These are phyloP conservation scores for Lagenidium sp. DNA, from an alignment of 352 stramenopile species.

Conservation along the genomic window DNA sequence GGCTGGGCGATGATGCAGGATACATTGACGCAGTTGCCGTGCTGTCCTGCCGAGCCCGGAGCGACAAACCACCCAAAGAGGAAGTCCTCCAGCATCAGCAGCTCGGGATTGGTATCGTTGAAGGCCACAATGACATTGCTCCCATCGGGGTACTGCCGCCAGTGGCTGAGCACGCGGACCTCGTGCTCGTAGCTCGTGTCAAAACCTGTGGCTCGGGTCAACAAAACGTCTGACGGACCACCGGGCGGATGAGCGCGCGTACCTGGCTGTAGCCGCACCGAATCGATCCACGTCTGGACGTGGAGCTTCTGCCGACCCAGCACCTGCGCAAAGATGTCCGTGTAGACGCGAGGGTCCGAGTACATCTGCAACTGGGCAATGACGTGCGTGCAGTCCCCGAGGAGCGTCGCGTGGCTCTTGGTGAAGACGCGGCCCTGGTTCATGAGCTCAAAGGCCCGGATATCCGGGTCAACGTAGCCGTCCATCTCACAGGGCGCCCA, in stretches of 20 bases:
- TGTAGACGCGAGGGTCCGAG: slow-evolving; percentile 41
- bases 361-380: slow-evolving; percentile 34
- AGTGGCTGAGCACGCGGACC: slow-evolving; percentile 17
- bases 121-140: slow-evolving; percentile 20
- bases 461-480: slow-evolving; percentile 5
- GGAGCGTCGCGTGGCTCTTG: slow-evolving; percentile 41
- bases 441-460: slow-evolving; percentile 27
- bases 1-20: slow-evolving; percentile 17
- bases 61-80: slow-evolving; percentile 23
- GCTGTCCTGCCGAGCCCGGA: slow-evolving; percentile 2
- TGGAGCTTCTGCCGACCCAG: slow-evolving; percentile 31
- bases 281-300: slow-evolving; percentile 31
- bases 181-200: slow-evolving; percentile 4
- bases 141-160: slow-evolving; percentile 21
- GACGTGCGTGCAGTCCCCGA: slow-evolving; percentile 22
- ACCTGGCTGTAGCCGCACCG: slow-evolving; percentile 5
- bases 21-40: slow-evolving; percentile 14
- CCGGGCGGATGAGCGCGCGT: no score
- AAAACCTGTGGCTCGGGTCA: not conserved
- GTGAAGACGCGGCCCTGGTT: slow-evolving; percentile 29
- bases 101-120: slow-evolving; percentile 12
- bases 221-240: no score
- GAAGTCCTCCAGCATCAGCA: slow-evolving; percentile 14
- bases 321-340: slow-evolving; percentile 30
- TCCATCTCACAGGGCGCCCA: slow-evolving; percentile 21